Conservation (phyloP, 768 basidiomycete species). For the Termitomyces sp. region DNA sequence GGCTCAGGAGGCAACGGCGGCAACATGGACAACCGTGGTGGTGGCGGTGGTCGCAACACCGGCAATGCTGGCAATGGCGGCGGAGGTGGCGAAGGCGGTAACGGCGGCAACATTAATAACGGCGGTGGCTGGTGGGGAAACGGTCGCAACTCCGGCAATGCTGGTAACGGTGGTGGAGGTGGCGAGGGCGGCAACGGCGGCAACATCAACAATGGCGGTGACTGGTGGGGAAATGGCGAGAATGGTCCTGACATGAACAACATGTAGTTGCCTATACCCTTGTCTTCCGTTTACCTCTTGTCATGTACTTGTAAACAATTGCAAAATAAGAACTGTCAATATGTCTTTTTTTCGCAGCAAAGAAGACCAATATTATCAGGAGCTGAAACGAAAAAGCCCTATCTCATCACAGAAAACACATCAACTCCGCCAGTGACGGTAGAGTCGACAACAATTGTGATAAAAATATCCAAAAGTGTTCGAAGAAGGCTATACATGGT, state of each 20-base stretch:
- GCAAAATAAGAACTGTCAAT: too few relatives aligned
- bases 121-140: not conserved
- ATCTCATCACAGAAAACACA: too few relatives aligned
- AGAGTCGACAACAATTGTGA: too few relatives aligned
- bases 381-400: too few relatives aligned
- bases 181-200: not conserved
- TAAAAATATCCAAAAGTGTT: too few relatives aligned
- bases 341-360: too few relatives aligned
- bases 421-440: too few relatives aligned
- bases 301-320: too few relatives aligned
- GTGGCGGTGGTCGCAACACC: not conserved
- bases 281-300: not conserved
- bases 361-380: too few relatives aligned
- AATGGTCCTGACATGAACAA: conserved; percentile 4
- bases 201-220: not conserved
- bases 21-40: not conserved
- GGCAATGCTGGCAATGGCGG: conserved; percentile 1
- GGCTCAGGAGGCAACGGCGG: not conserved
- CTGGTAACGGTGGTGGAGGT: not conserved
- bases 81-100: not conserved
- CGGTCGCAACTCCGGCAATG: not conserved
- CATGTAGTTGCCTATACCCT: not conserved
- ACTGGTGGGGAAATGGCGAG: not conserved
- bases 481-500: too few relatives aligned
- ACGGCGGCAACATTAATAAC: conserved; percentile 2